A percentile compares a stretch with the other conserved stretches of the same genome.
Evolutionary conservation across 78 protist genomes (phyloP).

Genomic region (Isochrysis galbana): DNA sequence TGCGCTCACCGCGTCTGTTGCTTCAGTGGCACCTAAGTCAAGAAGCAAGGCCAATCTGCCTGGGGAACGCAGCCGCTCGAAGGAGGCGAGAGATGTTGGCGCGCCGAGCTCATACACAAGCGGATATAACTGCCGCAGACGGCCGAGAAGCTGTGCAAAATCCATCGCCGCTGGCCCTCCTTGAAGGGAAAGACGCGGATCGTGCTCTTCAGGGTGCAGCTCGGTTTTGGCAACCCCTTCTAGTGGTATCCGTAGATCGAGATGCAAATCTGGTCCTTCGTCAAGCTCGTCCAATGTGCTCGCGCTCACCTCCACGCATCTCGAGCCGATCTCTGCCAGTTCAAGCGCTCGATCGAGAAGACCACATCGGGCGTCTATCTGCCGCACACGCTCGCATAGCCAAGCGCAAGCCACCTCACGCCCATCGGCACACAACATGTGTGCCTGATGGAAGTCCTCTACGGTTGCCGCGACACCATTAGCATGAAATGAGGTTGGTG

Average conservation of each 20-base stretch:
- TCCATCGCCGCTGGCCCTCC: too few species aligned
- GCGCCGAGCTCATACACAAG: neutral
- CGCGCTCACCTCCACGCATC: neutral
- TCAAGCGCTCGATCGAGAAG: neutral
- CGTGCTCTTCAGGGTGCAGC: too few species aligned
- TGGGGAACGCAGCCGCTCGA: neutral
- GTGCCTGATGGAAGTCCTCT: too few species aligned
- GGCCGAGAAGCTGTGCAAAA: neutral
- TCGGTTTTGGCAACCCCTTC: too few species aligned
- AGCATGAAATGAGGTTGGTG: too few species aligned
- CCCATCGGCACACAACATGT: too few species aligned
- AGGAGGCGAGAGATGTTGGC: neutral
- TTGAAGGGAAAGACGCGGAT: too few species aligned
- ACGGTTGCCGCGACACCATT: too few species aligned
- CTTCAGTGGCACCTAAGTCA: neutral
- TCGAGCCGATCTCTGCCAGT: neutral
- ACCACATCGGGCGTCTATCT: neutral
- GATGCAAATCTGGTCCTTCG: too few species aligned
- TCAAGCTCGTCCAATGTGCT: too few species aligned
- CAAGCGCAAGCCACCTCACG: neutral
- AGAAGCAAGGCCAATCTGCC: neutral
- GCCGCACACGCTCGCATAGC: neutral
- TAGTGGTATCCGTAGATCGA: too few species aligned
- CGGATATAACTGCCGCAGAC: neutral
- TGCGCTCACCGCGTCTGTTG: neutral